Conservation (phyloP, 352 stramenopile genomes). For the Pythium chondricola region DNA sequence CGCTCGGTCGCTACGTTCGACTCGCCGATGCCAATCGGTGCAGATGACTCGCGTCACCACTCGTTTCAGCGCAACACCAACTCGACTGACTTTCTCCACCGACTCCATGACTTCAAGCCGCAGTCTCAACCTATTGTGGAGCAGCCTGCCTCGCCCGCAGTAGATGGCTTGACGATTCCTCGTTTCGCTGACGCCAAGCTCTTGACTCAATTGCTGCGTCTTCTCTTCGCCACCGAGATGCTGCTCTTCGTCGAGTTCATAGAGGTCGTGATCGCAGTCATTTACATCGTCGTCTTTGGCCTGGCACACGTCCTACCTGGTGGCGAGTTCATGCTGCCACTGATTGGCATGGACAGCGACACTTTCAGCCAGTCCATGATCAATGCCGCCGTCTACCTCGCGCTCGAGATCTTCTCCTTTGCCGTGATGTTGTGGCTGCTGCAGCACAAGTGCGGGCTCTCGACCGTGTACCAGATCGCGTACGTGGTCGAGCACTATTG, state of each 20-base stretch:
- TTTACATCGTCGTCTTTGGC: conserved; percentile 6
- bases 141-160: neutral
- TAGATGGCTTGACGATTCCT: conserved; percentile 3
- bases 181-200: neutral
- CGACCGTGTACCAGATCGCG: conserved; percentile 9
- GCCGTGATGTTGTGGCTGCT: conserved; percentile 1
- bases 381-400: neutral
- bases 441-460: conserved; percentile 6
- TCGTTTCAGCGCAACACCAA: too few relatives aligned
- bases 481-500: conserved; percentile 11
- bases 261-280: conserved; percentile 9
- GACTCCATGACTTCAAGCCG: too few relatives aligned
- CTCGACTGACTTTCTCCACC: too few relatives aligned
- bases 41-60: too few relatives aligned
- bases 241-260: conserved; percentile 25
- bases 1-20: conserved; percentile 2
- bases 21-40: neutral
- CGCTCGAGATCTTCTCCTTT: conserved; percentile 5
- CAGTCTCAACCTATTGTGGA: too few relatives aligned
- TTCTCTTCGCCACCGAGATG: conserved; percentile 13
- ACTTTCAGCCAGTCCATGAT: neutral
- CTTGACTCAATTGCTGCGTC: conserved; percentile 2
- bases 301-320: neutral
- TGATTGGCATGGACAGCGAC: neutral
- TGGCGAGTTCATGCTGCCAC: neutral